A percentile compares a stretch with the other conserved stretches of the same genome.
These are phyloP conservation scores for Gleditsia sinensis DNA, from an alignment of 306 rosid species.

Conservation along the genomic window DNA sequence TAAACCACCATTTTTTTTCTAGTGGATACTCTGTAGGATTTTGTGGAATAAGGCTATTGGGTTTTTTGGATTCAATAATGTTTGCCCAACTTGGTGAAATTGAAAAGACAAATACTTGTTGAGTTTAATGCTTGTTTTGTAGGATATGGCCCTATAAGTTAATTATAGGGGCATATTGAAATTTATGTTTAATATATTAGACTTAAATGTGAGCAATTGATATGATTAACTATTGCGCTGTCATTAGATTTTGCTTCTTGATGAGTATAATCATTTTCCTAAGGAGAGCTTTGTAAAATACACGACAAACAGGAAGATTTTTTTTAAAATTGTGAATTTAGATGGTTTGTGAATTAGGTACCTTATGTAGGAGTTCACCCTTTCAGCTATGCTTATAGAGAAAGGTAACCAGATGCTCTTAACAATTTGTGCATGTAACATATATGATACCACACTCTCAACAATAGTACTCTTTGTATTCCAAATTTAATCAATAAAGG, in stretches of 20 bases:
- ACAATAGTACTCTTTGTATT: no score
- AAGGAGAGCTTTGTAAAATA: neutral
- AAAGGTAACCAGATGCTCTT: neutral
- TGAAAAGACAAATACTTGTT: conserved; percentile 20
- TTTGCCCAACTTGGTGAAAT: neutral
- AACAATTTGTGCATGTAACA: no score
- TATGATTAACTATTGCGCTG: conserved; percentile 21
- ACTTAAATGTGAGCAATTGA: conserved; percentile 12
- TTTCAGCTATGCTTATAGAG: neutral
- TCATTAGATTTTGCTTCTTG: neutral
- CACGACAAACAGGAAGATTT: neutral
- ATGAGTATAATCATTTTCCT: neutral
- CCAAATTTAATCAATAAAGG: no score
- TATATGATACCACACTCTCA: no score
- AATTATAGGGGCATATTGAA: neutral
- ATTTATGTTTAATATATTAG: conserved; percentile 10
- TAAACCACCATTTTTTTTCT: no score
- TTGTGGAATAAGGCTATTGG: no score
- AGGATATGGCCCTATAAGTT: neutral
- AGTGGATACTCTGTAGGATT: conserved; percentile 72
- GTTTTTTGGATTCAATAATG: conserved; percentile 32
- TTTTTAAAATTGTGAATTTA: conserved; percentile 5
- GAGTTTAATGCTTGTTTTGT: neutral
- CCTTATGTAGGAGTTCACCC: neutral
- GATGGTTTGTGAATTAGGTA: neutral